Base-by-base conservation (phyloP, 257 asterid genomes). In the Paraleonurus japonicus region DNA sequence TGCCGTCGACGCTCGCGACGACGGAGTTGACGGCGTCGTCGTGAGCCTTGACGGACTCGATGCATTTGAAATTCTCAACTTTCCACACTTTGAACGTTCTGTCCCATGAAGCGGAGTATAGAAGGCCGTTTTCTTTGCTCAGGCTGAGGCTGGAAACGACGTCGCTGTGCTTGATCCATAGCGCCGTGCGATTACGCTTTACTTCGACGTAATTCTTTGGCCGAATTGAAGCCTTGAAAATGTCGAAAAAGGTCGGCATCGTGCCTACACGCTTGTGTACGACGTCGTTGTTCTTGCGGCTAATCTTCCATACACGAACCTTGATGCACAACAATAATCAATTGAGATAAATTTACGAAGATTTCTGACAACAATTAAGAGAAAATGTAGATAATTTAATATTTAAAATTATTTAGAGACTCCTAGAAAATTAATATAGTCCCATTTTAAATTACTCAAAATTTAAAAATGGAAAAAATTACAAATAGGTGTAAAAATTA, bases 81-180 rank as follows among this genome's bases (percentile, higher is more conserved):
- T 67, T 47, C 92, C 95, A 88, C 3, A 84, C 92, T 76, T 88
- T 88, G 65, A 88, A 81, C 0, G 95, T 88, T n/a, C 83, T 59
- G 66, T 88, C 92, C 95, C 95, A 88, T 0, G 95, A 88, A 28
- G 86, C 88, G 2, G 95, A 88, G 26, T 86, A 88, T 5, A 88
- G 75, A 0, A 88, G 76, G 3, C 86, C 86, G 0, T 32, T 71
- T 0, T 70, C 81, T 3, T 39, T 51, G 71, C 73, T 59, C 75
- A 88, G 67, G 80, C 87, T 84, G 37, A 88, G 76, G 76, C 80
- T 79, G 0, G 95, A 88, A 24, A 88, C 67, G 12, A 88, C 92
- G 43, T 88, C 95, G 17, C 69, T 64, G 76, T 88, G 92, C 67
- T 78, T 86, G 66, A 86, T 79, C 90, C 95, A 81, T 2, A 84